Evolutionary conservation across 805 yeast species (phyloP).

Genomic region (Kuraishia hungarica): DNA sequence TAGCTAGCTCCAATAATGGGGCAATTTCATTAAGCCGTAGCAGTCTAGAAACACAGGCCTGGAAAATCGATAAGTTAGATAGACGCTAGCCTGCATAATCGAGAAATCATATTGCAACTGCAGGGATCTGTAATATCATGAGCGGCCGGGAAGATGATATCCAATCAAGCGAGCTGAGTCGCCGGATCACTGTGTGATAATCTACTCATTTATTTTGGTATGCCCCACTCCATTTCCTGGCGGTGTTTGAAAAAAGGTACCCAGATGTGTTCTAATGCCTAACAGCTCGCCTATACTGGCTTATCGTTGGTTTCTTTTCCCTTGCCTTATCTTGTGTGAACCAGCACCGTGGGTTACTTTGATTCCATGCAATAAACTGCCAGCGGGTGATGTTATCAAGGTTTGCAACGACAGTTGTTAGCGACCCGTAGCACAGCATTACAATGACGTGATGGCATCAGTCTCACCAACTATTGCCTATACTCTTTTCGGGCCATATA

Average conservation of each 20-base stretch:
- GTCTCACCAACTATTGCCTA: neutral
- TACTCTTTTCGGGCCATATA: too few relatives aligned
- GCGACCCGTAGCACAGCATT: neutral
- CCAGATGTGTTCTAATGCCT: too few relatives aligned
- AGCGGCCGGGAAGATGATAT: neutral
- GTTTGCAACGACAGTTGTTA: neutral
- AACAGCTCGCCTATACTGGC: too few relatives aligned
- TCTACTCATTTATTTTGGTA: too few relatives aligned
- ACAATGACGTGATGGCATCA: neutral
- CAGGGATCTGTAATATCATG: neutral
- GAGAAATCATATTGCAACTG: too few relatives aligned
- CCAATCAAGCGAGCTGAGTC: neutral
- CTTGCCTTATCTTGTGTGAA: too few relatives aligned
- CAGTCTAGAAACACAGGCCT: too few relatives aligned
- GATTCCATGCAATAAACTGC: neutral
- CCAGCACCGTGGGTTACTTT: neutral
- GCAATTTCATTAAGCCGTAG: too few relatives aligned
- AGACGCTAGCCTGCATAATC: neutral
- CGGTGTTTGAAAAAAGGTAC: neutral
- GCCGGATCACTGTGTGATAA: neutral
- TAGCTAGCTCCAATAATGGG: neutral
- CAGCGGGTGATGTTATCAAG: neutral
- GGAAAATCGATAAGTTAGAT: neutral
- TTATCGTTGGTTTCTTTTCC: too few relatives aligned
- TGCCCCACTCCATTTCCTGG: neutral